Base-by-base conservation (phyloP, 2,329 filamentous ascomycete genomes). In the Triangularia verruculosa region DNA sequence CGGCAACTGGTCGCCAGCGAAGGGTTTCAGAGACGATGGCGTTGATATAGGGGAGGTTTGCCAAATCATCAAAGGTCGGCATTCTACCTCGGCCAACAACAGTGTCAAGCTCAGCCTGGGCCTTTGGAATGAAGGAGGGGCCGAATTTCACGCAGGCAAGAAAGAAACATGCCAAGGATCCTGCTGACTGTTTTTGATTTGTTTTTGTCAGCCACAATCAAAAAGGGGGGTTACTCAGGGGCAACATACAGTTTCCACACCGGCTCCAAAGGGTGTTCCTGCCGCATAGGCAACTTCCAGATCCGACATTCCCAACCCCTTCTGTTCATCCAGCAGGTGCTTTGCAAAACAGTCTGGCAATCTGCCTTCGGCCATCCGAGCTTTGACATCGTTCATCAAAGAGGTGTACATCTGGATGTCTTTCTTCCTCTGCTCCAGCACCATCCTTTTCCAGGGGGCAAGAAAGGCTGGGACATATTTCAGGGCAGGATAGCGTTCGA, bases 121-220 rank as follows among this genome's bases (percentile, higher is more conserved):
- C 79, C 71, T 67, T 70, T 0, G 76, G 77, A 24, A 85, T 78
- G 17, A 83, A 80, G 7, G 79, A 77, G 0, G 79, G 80, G 1
- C 79, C 81, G 30, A 80, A 81, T n/a, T 83, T 74, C 15, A 76
- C 78, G 71, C 85, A 85, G 0, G 82, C 83, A 0, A 86, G 75
- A 20, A 83, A 75, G 69, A 85, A 79, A n/a, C 76, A 85, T 0
- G 64, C 81, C 65, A 72, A 79, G 63, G 73, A 85, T 64, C 61
- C 84, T 70, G 67, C 83, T 63, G 67, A 86, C 79, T 72, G 78
- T n/a, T 57, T 11, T 17, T 13, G 8, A 12, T 53, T 28, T 32
- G 43, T 47, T 30, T 55, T 32, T 13, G 15, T 13, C 17, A 3
- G 2, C 25, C 7, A 43, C 32, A 3, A 8, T 34, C 25, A 17